Conservation (phyloP, 345 rosid genomes). For the Citrus australasica region DNA sequence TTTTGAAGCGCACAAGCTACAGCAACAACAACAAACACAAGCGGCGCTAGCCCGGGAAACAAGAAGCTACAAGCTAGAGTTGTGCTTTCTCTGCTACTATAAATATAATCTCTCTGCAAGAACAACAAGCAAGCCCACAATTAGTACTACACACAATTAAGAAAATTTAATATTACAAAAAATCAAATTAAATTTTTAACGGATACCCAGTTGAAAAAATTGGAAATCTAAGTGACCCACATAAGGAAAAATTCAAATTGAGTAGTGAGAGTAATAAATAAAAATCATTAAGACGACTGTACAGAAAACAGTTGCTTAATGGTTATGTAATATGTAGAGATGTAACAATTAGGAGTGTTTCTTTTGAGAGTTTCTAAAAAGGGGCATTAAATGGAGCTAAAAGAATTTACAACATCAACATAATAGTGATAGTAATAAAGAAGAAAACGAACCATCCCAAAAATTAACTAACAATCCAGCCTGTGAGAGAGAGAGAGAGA, state of each 20-base stretch:
- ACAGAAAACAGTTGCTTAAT: neutral
- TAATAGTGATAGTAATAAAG: neutral
- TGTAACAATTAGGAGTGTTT: neutral
- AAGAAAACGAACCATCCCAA: constrained; percentile 5
- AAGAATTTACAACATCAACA: neutral
- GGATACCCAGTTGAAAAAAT: neutral
- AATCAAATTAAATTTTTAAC: neutral
- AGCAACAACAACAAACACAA: constrained; percentile 22
- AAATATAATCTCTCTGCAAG: neutral
- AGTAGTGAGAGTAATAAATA: neutral
- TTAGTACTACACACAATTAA: neutral
- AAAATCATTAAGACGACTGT: constrained; percentile 1
- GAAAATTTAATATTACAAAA: neutral
- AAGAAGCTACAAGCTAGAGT: constrained; percentile 23
- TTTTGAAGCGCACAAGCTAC: constrained; percentile 33
- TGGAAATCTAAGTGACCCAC: neutral
- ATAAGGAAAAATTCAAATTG: neutral
- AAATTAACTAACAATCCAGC: neutral
- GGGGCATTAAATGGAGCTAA: constrained; percentile 17
- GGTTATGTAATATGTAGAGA: neutral
- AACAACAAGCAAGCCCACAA: neutral
- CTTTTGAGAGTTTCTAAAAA: constrained; percentile 17
- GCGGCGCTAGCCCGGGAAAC: constrained; percentile 34
- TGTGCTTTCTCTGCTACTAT: constrained; percentile 18
- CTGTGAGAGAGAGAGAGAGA: no score